phyloP scores from a whole-genome alignment of 306 rosid species.

The Vigna mungo region DNA sequence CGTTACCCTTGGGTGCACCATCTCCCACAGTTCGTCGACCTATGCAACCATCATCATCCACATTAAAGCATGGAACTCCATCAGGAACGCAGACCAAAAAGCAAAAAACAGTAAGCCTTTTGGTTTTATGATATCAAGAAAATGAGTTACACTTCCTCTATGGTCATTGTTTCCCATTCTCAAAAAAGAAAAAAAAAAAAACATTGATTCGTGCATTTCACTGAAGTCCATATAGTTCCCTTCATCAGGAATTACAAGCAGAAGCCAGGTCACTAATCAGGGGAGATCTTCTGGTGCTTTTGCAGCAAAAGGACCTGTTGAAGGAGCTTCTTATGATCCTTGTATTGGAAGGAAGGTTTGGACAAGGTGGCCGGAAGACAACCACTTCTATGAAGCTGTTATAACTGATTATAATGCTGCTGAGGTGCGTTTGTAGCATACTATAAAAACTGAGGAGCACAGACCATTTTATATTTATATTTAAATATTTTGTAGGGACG shows the following conservation, averaged over 20 bases:
- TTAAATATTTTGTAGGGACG: constrained; percentile 57
- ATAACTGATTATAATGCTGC: constrained; percentile 68
- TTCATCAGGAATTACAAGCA: constrained; percentile 57
- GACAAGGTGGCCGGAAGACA: constrained; percentile 96
- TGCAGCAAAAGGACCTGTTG: constrained; percentile 54
- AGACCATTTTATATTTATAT: neutral
- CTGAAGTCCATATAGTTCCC: constrained; percentile 66
- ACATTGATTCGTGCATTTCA: constrained; percentile 48
- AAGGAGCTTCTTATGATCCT: constrained; percentile 52
- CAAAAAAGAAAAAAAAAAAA: neutral
- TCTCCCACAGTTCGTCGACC: constrained; percentile 60
- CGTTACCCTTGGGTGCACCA: constrained; percentile 56
- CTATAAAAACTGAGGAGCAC: constrained; percentile 19
- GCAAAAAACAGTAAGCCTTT: constrained; percentile 62
- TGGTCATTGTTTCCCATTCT: constrained; percentile 39
- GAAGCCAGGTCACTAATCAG: constrained; percentile 58
- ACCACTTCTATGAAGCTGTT: constrained; percentile 87
- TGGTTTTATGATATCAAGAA: constrained; percentile 17
- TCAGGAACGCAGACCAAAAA: constrained; percentile 67
- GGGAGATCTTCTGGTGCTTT: constrained; percentile 60
- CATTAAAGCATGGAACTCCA: constrained; percentile 65
- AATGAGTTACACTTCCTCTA: constrained; percentile 18
- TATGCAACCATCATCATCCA: constrained; percentile 64
- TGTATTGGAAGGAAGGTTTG: constrained; percentile 79
- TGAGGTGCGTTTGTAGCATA: constrained; percentile 53